Conservation (phyloP, 257 asterid species). For the Solanum ossicruentum region DNA sequence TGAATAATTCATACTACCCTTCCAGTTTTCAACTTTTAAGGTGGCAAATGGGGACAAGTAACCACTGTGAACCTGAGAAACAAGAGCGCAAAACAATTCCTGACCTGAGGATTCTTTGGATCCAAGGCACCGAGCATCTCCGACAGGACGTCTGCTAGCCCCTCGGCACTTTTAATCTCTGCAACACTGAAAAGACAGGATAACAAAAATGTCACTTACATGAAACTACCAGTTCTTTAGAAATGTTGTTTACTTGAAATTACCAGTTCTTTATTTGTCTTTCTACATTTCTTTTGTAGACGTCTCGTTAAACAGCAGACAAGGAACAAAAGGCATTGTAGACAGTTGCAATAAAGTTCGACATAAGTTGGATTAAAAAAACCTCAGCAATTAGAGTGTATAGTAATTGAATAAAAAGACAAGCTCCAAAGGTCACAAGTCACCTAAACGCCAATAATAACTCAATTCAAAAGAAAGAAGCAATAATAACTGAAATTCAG, state of each 20-base stretch:
- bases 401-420: not conserved
- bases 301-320: not conserved
- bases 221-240: not conserved
- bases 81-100: not conserved
- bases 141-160: slow-evolving; percentile 62
- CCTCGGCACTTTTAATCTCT: slow-evolving; percentile 84
- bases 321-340: not conserved
- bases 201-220: not conserved
- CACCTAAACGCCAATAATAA: not conserved
- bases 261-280: not conserved
- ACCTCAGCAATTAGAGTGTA: not conserved
- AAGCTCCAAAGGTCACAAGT: not conserved
- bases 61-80: not conserved
- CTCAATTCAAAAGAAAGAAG: not conserved
- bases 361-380: not conserved
- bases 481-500: not conserved
- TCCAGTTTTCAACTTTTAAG: not conserved
- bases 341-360: not conserved
- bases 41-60: not conserved
- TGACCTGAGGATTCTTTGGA: slow-evolving; percentile 68
- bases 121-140: slow-evolving; percentile 86
- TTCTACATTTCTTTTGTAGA: not conserved
- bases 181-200: slow-evolving; percentile 34
- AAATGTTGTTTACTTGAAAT: not conserved
- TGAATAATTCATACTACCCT: not conserved